Percentiles rank a stretch among this genome's conserved stretches.
phyloP scores from a whole-genome alignment of 2,329 filamentous ascomycete species.

The Aspergillus nomiae region DNA sequence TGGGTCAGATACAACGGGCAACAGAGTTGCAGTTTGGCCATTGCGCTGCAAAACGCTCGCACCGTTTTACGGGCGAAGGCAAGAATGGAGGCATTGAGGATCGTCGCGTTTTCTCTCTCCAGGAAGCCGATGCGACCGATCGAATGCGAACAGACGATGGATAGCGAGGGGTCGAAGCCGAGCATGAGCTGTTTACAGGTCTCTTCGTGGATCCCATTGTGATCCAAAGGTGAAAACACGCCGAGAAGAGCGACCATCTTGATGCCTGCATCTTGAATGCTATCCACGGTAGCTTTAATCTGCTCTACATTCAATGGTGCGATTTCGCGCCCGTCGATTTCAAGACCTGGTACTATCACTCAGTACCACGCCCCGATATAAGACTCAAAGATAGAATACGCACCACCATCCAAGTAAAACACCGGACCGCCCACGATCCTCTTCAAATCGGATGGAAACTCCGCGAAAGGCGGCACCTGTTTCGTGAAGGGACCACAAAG shows the following conservation, averaged over 20 bases:
- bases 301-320: constrained; percentile 8
- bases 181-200: constrained; percentile 13
- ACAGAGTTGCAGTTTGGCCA: constrained; percentile 45
- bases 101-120: constrained; percentile 54
- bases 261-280: constrained; percentile 48
- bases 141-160: constrained; percentile 53
- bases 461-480: constrained; percentile 53
- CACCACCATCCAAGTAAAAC: constrained; percentile 49
- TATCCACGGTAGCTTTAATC: constrained; percentile 33
- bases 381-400: background rate
- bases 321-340: constrained; percentile 41
- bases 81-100: constrained; percentile 53
- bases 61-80: constrained; percentile 50
- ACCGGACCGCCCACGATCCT: constrained; percentile 51
- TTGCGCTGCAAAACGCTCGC: constrained; percentile 48
- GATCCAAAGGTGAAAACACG: constrained; percentile 62
- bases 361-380: background rate
- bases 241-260: constrained; percentile 57
- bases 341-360: constrained; percentile 35
- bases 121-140: constrained; percentile 55
- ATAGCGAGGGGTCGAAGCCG: constrained; percentile 6
- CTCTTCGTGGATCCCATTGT: constrained; percentile 28
- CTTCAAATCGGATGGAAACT: constrained; percentile 51
- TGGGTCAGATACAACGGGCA: constrained; percentile 56
- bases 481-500: constrained; percentile 51